phyloP scores from a whole-genome alignment of 225 moss, liverwort and hornwort species.

The Physcomitrium patens region DNA sequence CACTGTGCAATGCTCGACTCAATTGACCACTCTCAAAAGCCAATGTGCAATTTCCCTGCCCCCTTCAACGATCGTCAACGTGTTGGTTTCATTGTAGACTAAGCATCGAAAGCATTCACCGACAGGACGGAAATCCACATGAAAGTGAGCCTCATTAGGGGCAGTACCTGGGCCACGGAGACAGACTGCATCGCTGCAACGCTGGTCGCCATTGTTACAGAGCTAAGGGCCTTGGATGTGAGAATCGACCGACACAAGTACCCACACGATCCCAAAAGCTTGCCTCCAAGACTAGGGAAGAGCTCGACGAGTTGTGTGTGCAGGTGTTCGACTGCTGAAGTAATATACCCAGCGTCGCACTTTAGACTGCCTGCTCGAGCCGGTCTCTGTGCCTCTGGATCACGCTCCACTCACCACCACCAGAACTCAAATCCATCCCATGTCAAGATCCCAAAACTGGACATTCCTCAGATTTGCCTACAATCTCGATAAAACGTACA shows the following conservation, averaged over 20 bases:
- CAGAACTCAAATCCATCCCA: neutral
- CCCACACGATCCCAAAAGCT: neutral
- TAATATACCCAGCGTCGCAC: neutral
- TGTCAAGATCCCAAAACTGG: rapidly evolving
- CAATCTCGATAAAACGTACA: neutral
- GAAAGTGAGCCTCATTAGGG: too few species aligned
- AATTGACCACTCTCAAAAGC: too few species aligned
- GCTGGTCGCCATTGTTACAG: conserved; percentile 46
- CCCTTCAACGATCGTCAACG: too few species aligned
- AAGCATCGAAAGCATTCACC: neutral
- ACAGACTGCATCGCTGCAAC: conserved; percentile 57
- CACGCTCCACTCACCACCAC: conserved; percentile 33
- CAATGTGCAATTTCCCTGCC: too few species aligned
- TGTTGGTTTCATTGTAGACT: neutral
- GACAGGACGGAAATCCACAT: neutral
- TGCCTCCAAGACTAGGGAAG: neutral
- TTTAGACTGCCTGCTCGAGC: conserved; percentile 15
- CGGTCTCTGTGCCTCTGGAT: conserved; percentile 28
- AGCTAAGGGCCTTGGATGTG: neutral
- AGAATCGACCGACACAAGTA: conserved; percentile 14
- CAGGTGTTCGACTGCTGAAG: neutral
- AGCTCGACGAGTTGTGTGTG: conserved; percentile 3
- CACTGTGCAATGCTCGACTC: neutral
- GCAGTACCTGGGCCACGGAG: conserved; percentile 53
- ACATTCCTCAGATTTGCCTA: rapidly evolving